phyloP scores from a whole-genome alignment of 768 basidiomycete genomes.

The Dioszegia crocea region DNA sequence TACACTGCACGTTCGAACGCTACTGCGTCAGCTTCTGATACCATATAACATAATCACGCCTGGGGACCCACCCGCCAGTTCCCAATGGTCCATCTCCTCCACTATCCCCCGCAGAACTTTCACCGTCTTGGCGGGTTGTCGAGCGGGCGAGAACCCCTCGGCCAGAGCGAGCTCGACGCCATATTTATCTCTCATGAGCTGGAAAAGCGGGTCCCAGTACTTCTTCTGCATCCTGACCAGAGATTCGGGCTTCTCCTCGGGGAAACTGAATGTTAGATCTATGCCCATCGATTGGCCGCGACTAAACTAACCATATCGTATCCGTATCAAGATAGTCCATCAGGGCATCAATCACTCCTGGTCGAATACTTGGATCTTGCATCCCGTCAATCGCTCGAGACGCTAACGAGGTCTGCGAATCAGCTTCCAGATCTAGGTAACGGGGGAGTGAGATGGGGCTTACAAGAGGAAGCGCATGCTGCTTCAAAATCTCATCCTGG shows the following conservation, averaged over 20 bases:
- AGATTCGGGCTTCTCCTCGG: constrained; percentile 68
- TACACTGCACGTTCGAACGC: constrained; percentile 89
- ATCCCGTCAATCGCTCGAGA: constrained; percentile 85
- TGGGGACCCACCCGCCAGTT: constrained; percentile 72
- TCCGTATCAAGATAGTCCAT: constrained; percentile 89
- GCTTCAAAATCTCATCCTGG: constrained; percentile 77
- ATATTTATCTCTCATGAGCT: constrained; percentile 69
- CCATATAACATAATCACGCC: not conserved
- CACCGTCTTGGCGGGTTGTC: constrained; percentile 68
- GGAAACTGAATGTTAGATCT: constrained; percentile 59
- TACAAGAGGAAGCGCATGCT: constrained; percentile 87
- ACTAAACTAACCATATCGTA: constrained; percentile 53
- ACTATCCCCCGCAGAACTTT: constrained; percentile 60
- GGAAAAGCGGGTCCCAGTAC: constrained; percentile 83
- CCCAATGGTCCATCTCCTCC: constrained; percentile 68
- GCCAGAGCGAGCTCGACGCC: constrained; percentile 65
- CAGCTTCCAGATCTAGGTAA: not conserved
- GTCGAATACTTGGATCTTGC: constrained; percentile 57
- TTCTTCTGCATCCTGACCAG: constrained; percentile 71
- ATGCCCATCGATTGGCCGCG: not conserved
- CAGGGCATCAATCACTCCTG: constrained; percentile 64
- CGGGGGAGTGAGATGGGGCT: constrained; percentile 14
- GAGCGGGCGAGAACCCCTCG: constrained; percentile 65
- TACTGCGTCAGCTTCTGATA: constrained; percentile 47
- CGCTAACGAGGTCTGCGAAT: constrained; percentile 73